phyloP scores from a whole-genome alignment of 2,329 filamentous ascomycete species.

The Fusarium sp. region DNA sequence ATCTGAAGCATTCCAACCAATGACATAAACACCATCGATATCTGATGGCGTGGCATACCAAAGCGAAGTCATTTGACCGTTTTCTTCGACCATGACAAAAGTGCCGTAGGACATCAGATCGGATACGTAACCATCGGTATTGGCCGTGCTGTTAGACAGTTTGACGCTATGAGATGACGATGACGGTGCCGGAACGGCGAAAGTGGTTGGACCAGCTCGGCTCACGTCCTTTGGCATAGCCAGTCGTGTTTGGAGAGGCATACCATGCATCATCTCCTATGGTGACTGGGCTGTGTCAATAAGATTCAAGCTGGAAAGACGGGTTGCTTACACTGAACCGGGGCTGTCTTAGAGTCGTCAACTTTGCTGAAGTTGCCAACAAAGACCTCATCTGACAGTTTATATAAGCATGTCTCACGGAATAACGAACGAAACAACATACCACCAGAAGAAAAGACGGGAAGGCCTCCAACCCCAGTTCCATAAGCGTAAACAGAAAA shows the following conservation, averaged over 20 bases:
- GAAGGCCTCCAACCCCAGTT: neutral
- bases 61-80: neutral
- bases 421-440: neutral
- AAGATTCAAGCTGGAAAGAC: fast-evolving
- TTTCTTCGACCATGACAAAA: neutral
- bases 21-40: neutral
- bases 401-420: neutral
- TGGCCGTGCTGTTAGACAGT: neutral
- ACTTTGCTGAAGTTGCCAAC: conserved; percentile 1
- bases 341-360: neutral
- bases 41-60: neutral
- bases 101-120: neutral
- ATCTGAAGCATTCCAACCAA: conserved; percentile 1
- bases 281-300: neutral
- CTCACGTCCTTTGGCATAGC: neutral
- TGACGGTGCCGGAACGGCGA: neutral
- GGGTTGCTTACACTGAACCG: neutral
- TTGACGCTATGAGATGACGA: neutral
- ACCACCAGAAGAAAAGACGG: neutral
- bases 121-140: neutral
- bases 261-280: neutral
- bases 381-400: neutral
- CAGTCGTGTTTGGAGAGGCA: conserved; percentile 2
- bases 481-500: conserved; percentile 12
- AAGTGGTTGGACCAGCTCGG: neutral